Conservation (phyloP, 768 basidiomycete genomes). For the Vararia minispora region DNA sequence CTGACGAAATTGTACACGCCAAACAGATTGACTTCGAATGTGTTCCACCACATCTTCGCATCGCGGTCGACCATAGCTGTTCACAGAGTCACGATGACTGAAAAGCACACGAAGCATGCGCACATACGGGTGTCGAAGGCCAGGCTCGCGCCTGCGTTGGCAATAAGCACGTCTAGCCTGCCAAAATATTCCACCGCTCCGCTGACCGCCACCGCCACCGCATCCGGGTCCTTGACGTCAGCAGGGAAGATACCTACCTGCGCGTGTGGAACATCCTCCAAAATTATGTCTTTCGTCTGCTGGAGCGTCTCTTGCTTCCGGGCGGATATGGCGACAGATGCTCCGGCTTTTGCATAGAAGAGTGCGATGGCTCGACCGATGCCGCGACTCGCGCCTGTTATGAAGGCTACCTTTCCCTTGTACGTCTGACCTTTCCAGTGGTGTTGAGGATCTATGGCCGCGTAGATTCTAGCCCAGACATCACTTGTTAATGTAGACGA, state of each 20-base stretch:
- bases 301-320: constrained; percentile 4
- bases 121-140: background rate
- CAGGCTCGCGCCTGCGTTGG: constrained; percentile 1
- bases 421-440: constrained; percentile 5
- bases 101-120: background rate
- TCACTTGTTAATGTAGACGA: no score
- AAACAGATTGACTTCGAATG: constrained; percentile 7
- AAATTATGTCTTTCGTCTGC: background rate
- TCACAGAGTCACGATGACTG: background rate
- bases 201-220: background rate
- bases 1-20: constrained; percentile 5
- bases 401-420: constrained; percentile 11
- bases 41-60: constrained; percentile 7
- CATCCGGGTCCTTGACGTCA: constrained; percentile 3
- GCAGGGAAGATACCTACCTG: constrained; percentile 2
- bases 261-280: background rate
- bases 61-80: constrained; percentile 2
- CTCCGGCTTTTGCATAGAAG: constrained; percentile 12
- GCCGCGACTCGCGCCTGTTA: constrained; percentile 16
- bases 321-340: constrained; percentile 7
- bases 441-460: background rate
- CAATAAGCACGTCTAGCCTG: constrained; percentile 6
- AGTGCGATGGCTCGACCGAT: constrained; percentile 13
- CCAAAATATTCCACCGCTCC: constrained; percentile 2
- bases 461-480: constrained; percentile 9